A percentile compares a stretch with the other conserved stretches of the same genome.
phyloP scores from a whole-genome alignment of 805 yeast species.

The Pichia occidentalis region DNA sequence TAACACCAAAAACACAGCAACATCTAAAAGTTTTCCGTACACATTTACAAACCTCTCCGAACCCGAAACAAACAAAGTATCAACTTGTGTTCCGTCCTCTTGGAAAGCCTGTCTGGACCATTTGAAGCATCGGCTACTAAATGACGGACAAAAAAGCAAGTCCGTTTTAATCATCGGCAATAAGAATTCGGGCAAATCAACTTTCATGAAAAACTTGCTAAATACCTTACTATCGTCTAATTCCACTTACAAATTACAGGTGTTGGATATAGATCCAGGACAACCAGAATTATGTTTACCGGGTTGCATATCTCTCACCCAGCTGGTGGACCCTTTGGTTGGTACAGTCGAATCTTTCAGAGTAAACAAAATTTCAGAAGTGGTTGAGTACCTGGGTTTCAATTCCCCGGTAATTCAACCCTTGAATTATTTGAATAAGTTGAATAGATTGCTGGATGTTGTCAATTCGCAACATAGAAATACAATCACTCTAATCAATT shows the following conservation, averaged over 20 bases:
- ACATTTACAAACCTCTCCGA: slow-evolving; percentile 32
- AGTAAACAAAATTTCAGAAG: slow-evolving; percentile 19
- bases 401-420: slow-evolving; percentile 67
- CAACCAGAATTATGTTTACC: slow-evolving; percentile 77
- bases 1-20: not conserved
- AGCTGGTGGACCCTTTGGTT: slow-evolving; percentile 28
- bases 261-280: slow-evolving; percentile 82
- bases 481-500: slow-evolving; percentile 44
- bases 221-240: slow-evolving; percentile 37
- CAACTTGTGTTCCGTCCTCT: slow-evolving; percentile 21
- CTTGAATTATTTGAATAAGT: slow-evolving; percentile 38
- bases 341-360: slow-evolving; percentile 30
- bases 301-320: slow-evolving; percentile 55
- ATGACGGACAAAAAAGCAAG: slow-evolving; percentile 10
- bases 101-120: slow-evolving; percentile 22
- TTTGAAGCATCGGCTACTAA: slow-evolving; percentile 8
- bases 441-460: slow-evolving; percentile 34
- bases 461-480: slow-evolving; percentile 16
- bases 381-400: slow-evolving; percentile 47
- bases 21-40: slow-evolving; percentile 20
- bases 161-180: slow-evolving; percentile 47
- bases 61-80: slow-evolving; percentile 24
- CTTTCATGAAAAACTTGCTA: slow-evolving; percentile 48
- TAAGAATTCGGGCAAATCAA: slow-evolving; percentile 80
- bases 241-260: slow-evolving; percentile 29